Evolutionary conservation across 2,329 filamentous ascomycete genomes (phyloP).

Genomic region (Epichloe typhina): DNA sequence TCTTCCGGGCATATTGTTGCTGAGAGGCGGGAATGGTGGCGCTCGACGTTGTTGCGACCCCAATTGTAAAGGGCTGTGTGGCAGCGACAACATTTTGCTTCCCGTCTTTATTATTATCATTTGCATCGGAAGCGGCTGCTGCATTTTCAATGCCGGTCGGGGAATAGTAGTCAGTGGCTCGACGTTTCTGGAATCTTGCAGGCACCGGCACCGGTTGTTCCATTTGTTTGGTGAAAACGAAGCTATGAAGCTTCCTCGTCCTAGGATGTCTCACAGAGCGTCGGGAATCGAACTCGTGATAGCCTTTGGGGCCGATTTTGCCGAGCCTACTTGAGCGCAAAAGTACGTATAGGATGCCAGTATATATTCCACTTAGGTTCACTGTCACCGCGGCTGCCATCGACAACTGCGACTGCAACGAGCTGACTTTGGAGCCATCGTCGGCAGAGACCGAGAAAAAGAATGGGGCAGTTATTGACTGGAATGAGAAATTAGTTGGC

Average conservation of each 20-base stretch:
- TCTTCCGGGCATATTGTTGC: neutral
- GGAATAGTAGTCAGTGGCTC: neutral
- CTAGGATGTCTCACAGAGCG: slow-evolving; percentile 10
- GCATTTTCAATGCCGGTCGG: neutral
- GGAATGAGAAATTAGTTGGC: neutral
- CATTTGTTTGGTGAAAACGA: slow-evolving; percentile 11
- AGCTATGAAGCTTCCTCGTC: slow-evolving; percentile 3
- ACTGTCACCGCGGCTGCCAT: slow-evolving; percentile 53
- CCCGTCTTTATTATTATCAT: too few species aligned
- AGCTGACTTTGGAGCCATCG: slow-evolving; percentile 23
- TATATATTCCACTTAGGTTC: slow-evolving; percentile 52
- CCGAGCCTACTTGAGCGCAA: slow-evolving; percentile 49
- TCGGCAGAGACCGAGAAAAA: slow-evolving; percentile 44
- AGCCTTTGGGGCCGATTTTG: slow-evolving; percentile 34
- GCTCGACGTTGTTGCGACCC: neutral
- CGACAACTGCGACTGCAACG: slow-evolving; percentile 29
- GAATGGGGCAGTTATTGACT: slow-evolving; percentile 50
- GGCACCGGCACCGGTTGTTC: slow-evolving; percentile 9
- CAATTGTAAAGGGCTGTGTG: neutral
- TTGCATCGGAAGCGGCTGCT: neutral
- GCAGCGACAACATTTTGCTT: neutral
- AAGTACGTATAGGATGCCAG: slow-evolving; percentile 52
- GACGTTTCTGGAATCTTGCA: neutral
- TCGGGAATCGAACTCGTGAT: slow-evolving; percentile 31
- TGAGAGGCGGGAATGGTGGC: neutral